These are phyloP conservation scores for Lentinula detonsa DNA, from an alignment of 768 basidiomycete species.

Conservation along the genomic window DNA sequence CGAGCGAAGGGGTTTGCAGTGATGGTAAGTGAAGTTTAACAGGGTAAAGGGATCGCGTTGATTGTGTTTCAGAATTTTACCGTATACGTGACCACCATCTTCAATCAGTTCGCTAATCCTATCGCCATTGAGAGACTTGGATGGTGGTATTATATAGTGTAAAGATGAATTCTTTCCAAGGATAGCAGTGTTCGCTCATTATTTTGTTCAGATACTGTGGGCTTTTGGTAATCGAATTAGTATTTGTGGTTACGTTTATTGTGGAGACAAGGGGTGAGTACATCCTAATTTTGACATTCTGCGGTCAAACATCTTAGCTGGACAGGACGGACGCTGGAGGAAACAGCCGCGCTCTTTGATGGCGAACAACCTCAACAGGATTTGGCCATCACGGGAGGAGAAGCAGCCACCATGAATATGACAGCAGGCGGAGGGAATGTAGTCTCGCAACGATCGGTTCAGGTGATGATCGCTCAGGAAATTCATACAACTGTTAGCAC, in stretches of 20 bases:
- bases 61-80: slow-evolving; percentile 43
- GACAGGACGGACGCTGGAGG: slow-evolving; percentile 60
- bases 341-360: slow-evolving; percentile 69
- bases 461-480: background rate
- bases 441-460: background rate
- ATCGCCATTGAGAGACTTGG: slow-evolving; percentile 56
- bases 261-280: slow-evolving; percentile 57
- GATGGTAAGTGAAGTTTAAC: slow-evolving; percentile 41
- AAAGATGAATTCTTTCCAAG: background rate
- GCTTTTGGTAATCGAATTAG: slow-evolving; percentile 58
- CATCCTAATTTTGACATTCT: background rate
- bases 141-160: slow-evolving; percentile 56
- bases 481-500: background rate
- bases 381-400: slow-evolving; percentile 40
- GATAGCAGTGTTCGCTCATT: background rate
- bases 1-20: slow-evolving; percentile 77
- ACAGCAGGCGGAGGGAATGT: background rate
- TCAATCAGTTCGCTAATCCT: slow-evolving; percentile 80
- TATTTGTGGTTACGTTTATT: slow-evolving; percentile 48
- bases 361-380: slow-evolving; percentile 43
- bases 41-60: background rate
- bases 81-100: slow-evolving; percentile 60
- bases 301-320: background rate
- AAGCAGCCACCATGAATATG: slow-evolving; percentile 36
- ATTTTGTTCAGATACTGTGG: slow-evolving; percentile 44